These are phyloP conservation scores for Zygosaccharomyces sapae DNA, from an alignment of 1,139 yeast species.

Conservation along the genomic window DNA sequence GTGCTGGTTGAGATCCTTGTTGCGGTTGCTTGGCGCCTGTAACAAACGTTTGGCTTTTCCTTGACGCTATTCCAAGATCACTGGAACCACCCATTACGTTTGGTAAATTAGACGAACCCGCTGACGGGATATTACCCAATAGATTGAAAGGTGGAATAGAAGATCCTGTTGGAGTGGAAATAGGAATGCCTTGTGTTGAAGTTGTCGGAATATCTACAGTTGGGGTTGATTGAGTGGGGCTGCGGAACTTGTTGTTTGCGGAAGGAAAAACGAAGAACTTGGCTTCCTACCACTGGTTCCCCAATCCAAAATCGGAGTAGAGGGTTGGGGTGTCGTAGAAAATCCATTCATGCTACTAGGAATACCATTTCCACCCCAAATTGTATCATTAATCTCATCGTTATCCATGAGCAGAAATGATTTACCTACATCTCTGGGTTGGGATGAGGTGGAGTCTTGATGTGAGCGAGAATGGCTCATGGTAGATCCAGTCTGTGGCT, in stretches of 20 bases:
- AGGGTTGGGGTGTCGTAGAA: slow-evolving; percentile 33
- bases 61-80: slow-evolving; percentile 11
- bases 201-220: slow-evolving; percentile 23
- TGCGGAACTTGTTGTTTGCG: slow-evolving; percentile 27
- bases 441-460: slow-evolving; percentile 33
- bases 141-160: slow-evolving; percentile 19
- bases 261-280: slow-evolving; percentile 29
- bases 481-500: slow-evolving; percentile 13
- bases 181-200: slow-evolving; percentile 20
- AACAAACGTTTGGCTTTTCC: slow-evolving; percentile 12
- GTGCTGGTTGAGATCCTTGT: slow-evolving; percentile 8
- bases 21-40: slow-evolving; percentile 3
- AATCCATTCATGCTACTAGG: slow-evolving; percentile 34
- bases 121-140: slow-evolving; percentile 17
- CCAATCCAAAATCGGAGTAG: slow-evolving; percentile 35
- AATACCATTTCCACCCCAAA: slow-evolving; percentile 46
- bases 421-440: slow-evolving; percentile 45
- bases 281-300: slow-evolving; percentile 34
- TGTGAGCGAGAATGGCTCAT: slow-evolving; percentile 32
- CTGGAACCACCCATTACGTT: slow-evolving; percentile 10
- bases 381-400: slow-evolving; percentile 42
- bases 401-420: slow-evolving; percentile 54
- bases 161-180: slow-evolving; percentile 18
- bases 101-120: slow-evolving; percentile 13
- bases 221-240: slow-evolving; percentile 22